phyloP scores from a whole-genome alignment of 257 asterid species.

The Knoxia roxburghii region DNA sequence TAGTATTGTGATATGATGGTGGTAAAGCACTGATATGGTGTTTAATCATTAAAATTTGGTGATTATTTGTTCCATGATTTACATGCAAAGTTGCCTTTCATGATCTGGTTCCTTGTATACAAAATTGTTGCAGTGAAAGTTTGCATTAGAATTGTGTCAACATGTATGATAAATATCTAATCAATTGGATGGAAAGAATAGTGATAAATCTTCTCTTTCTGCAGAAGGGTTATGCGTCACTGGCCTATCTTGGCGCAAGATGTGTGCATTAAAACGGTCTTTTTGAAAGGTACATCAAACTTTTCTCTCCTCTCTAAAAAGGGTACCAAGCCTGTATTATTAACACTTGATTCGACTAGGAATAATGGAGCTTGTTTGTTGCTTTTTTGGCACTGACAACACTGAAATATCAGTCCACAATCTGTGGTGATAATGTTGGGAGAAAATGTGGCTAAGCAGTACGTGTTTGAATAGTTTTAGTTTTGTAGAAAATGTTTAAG shows the following conservation, averaged over 20 bases:
- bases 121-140: background rate
- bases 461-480: background rate
- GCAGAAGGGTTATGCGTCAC: slow-evolving; percentile 2
- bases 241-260: background rate
- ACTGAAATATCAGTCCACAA: background rate
- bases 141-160: background rate
- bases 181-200: background rate
- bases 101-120: background rate
- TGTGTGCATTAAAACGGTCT: background rate
- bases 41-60: background rate
- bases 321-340: background rate
- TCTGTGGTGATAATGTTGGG: background rate
- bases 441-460: background rate
- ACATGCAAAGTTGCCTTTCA: background rate
- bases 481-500: background rate
- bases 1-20: background rate
- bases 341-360: background rate
- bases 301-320: background rate
- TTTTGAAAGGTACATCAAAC: background rate
- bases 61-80: background rate
- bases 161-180: background rate
- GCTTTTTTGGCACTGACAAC: slow-evolving; percentile 2
- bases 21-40: background rate
- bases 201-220: background rate
- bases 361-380: slow-evolving; percentile 11